A percentile compares a stretch with the other conserved stretches of the same genome.
phyloP scores from a whole-genome alignment of 768 basidiomycete genomes.

The Gymnopilus junonius region DNA sequence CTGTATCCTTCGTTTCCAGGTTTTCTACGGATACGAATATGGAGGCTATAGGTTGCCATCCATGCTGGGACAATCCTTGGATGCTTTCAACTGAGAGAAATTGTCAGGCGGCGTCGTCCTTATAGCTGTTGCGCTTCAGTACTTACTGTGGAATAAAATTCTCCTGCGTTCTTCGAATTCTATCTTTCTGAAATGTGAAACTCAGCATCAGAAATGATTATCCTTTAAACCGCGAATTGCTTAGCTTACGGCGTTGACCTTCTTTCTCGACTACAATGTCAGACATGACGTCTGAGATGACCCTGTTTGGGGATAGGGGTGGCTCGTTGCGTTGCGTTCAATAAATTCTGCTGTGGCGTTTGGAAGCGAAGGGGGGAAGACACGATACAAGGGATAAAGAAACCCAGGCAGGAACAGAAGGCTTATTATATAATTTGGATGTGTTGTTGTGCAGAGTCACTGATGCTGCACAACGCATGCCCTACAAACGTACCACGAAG shows the following conservation, averaged over 20 bases:
- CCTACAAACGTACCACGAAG: not conserved
- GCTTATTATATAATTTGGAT: not conserved
- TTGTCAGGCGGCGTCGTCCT: not conserved
- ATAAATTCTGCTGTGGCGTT: not conserved
- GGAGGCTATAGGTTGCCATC: constrained; percentile 21
- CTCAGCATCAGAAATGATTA: not conserved
- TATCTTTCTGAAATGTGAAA: constrained; percentile 9
- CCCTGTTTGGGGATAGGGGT: not conserved
- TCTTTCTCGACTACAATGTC: constrained; percentile 5
- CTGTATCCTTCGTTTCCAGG: constrained; percentile 18
- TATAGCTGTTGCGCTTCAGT: not conserved
- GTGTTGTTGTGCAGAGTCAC: not conserved
- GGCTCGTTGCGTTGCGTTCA: not conserved
- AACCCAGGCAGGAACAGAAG: not conserved
- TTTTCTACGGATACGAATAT: constrained; percentile 21
- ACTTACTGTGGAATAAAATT: constrained; percentile 25
- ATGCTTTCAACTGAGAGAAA: constrained; percentile 17
- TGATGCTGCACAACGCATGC: not conserved
- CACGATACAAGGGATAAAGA: not conserved
- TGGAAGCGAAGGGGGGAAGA: not conserved
- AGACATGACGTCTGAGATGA: not conserved
- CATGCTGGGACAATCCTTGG: constrained; percentile 20
- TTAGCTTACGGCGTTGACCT: constrained; percentile 5
- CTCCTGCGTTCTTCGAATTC: constrained; percentile 23
- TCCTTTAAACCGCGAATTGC: not conserved